Conservation (phyloP, 225 moss, liverwort and hornwort species). For the Marchantia paleacea region DNA sequence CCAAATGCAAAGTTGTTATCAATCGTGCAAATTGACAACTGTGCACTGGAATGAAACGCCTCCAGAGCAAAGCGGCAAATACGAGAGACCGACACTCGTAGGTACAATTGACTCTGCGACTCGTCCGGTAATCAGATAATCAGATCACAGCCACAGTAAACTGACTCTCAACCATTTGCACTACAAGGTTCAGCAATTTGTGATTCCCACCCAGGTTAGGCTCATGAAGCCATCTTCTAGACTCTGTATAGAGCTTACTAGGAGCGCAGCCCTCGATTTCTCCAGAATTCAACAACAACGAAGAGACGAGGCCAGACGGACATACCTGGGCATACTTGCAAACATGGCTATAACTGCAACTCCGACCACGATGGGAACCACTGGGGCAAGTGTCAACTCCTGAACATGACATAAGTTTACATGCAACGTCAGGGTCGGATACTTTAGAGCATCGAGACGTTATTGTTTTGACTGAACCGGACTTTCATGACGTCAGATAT, state of each 20-base stretch:
- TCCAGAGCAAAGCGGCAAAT: not conserved
- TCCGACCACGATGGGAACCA: constrained; percentile 73
- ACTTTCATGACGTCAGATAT: not conserved
- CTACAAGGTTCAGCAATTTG: no score
- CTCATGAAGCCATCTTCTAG: not conserved
- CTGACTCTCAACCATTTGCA: no score
- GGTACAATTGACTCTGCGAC: no score
- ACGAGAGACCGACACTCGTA: no score
- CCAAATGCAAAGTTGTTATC: not conserved
- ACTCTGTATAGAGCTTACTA: not conserved
- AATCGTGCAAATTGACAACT: not conserved
- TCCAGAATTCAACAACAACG: not conserved
- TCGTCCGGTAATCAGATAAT: no score
- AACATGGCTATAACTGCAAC: constrained; percentile 68
- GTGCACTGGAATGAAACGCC: not conserved
- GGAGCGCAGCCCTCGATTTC: not conserved
- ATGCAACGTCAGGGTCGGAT: not conserved
- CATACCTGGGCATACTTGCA: constrained; percentile 62
- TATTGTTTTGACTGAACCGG: not conserved
- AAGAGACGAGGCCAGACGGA: not conserved
- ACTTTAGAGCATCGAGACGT: not conserved
- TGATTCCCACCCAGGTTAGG: no score
- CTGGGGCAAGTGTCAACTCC: constrained; percentile 81
- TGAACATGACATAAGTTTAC: constrained; percentile 8
- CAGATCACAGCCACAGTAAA: no score